Conservation (phyloP, 176 grass and related monocot genomes). For the Oryza australiensis region DNA sequence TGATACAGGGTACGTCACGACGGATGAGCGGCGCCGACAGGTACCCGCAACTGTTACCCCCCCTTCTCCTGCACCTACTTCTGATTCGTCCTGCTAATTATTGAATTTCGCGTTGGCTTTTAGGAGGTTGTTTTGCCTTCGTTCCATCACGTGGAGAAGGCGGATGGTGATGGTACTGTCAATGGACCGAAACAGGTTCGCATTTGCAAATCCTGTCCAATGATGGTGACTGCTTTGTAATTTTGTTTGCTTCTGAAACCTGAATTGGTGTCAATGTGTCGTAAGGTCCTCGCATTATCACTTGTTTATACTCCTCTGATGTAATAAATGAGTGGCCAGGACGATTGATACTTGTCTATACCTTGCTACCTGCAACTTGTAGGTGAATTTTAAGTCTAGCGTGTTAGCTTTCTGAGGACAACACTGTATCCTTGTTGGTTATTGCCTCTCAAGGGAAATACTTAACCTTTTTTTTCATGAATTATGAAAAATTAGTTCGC, state of each 20-base stretch:
- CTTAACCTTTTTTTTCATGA: not conserved
- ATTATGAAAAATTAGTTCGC: not conserved
- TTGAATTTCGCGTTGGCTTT: constrained; percentile 14
- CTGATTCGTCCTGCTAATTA: not conserved
- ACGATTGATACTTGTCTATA: not conserved
- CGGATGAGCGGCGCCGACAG: constrained; percentile 64
- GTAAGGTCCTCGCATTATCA: not conserved
- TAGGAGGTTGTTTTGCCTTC: constrained; percentile 43
- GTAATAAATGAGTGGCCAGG: not conserved
- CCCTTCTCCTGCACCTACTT: not conserved
- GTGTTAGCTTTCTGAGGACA: not conserved
- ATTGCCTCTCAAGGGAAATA: not conserved
- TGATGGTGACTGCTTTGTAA: constrained; percentile 22
- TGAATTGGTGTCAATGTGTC: not conserved
- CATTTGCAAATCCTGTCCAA: not conserved
- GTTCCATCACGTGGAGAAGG: constrained; percentile 30
- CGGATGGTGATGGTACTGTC: not conserved
- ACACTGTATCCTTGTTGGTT: not conserved
- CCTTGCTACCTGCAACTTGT: not conserved
- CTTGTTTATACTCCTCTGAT: not conserved
- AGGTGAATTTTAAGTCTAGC: not conserved
- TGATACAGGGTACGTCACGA: constrained; percentile 65
- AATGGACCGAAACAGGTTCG: constrained; percentile 19
- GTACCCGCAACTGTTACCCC: constrained; percentile 7
- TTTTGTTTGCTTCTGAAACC: constrained; percentile 11